These are phyloP conservation scores for Gentiana straminea DNA, from an alignment of 257 asterid species.

Conservation along the genomic window DNA sequence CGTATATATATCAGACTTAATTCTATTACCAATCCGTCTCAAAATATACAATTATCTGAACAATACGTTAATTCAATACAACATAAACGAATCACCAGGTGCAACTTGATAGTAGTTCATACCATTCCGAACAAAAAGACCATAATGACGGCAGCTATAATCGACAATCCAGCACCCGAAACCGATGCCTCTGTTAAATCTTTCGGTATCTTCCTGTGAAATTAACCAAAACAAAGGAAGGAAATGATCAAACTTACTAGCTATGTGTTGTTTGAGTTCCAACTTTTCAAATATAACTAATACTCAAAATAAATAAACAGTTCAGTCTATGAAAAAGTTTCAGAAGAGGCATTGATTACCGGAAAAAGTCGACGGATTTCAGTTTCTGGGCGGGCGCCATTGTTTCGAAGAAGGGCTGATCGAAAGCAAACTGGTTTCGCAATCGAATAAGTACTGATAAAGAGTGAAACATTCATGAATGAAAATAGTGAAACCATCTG, in stretches of 20 bases:
- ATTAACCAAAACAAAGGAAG: conserved; percentile 8
- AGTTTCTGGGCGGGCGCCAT: conserved; percentile 45
- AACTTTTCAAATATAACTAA: too few species aligned
- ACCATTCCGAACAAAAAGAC: conserved; percentile 92
- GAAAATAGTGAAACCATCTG: too few species aligned
- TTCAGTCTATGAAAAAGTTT: too few species aligned
- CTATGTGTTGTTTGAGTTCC: too few species aligned
- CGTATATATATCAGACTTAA: too few species aligned
- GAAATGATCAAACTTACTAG: background rate
- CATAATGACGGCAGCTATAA: conserved; percentile 73
- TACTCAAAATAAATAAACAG: too few species aligned
- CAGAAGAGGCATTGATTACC: conserved; percentile 12
- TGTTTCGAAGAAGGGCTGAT: background rate
- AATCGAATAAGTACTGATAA: too few species aligned
- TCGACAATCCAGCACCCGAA: conserved; percentile 93
- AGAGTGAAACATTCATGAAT: too few species aligned
- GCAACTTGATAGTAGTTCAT: conserved; percentile 9
- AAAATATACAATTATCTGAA: background rate
- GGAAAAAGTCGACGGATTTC: conserved; percentile 61
- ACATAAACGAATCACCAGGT: too few species aligned
- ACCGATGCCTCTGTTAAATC: conserved; percentile 88
- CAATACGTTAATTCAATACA: too few species aligned
- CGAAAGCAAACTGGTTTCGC: too few species aligned
- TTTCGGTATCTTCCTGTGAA: conserved; percentile 74
- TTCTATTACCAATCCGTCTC: background rate